A percentile compares a stretch with the other conserved stretches of the same genome.
These are phyloP conservation scores for Tillandsia fasciculata DNA, from an alignment of 176 grass and related monocot species.

Conservation along the genomic window DNA sequence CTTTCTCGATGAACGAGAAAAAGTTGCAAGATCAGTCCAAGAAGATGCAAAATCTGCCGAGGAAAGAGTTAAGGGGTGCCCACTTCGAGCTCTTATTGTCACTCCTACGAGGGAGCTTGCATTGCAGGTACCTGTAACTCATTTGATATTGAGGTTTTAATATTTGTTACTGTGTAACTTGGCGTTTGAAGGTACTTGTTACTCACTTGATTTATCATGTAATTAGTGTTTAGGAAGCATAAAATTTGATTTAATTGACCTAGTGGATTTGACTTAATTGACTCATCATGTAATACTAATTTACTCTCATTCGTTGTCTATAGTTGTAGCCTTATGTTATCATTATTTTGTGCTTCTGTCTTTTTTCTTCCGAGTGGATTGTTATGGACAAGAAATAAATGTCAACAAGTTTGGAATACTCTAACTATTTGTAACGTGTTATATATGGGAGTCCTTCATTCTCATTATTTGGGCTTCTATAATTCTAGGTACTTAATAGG, in stretches of 20 bases:
- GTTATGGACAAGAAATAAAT: not conserved
- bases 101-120: slow-evolving; percentile 92
- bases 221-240: too few species aligned
- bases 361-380: not conserved
- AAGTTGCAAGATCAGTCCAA: slow-evolving; percentile 27
- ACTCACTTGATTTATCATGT: not conserved
- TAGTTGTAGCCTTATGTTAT: not conserved
- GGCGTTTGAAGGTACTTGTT: slow-evolving; percentile 39
- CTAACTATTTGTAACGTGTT: too few species aligned
- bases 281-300: not conserved
- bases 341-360: not conserved
- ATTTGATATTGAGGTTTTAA: not conserved
- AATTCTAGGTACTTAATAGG: too few species aligned
- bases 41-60: slow-evolving; percentile 23
- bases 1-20: slow-evolving; percentile 78
- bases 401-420: too few species aligned
- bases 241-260: too few species aligned
- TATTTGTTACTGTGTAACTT: too few species aligned
- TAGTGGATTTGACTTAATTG: too few species aligned
- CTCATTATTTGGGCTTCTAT: too few species aligned
- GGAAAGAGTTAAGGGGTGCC: slow-evolving; percentile 30
- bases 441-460: too few species aligned
- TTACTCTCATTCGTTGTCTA: not conserved
- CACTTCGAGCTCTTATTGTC: slow-evolving; percentile 70
- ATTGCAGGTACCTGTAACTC: slow-evolving; percentile 42